phyloP scores from a whole-genome alignment of 305 asterid genomes.

The Fraxinus sp. region DNA sequence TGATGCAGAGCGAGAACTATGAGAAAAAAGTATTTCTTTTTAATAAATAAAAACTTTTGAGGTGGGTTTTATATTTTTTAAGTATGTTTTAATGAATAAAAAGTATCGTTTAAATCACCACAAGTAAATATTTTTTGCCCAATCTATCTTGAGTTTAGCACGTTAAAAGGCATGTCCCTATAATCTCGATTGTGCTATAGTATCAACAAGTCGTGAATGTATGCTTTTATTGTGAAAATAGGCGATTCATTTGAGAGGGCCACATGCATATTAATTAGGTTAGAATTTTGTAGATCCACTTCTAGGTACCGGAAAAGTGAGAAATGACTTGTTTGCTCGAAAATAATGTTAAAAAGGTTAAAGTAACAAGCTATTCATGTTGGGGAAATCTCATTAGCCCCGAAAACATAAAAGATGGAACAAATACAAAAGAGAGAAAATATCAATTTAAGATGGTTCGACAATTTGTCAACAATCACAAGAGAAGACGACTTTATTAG shows the following conservation, averaged over 20 bases:
- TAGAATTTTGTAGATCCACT: neutral
- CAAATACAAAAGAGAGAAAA: neutral
- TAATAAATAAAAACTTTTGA: neutral
- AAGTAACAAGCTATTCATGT: neutral
- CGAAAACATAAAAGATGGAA: neutral
- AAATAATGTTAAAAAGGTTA: neutral
- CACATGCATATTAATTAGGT: neutral
- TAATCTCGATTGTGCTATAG: neutral
- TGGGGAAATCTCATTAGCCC: neutral
- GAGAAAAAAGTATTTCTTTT: neutral
- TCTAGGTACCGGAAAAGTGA: neutral
- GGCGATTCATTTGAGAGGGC: neutral
- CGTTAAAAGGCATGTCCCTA: neutral
- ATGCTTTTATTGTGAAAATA: neutral
- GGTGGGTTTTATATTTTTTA: neutral
- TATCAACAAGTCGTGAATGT: neutral
- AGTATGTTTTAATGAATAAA: neutral
- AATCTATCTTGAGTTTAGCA: neutral
- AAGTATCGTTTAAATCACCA: neutral
- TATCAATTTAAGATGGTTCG: neutral
- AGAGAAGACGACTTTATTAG: no score
- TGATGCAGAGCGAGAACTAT: neutral
- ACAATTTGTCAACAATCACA: no score
- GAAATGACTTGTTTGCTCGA: no score
- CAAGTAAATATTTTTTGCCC: neutral